These are phyloP conservation scores for Fusarium virguliforme DNA, from an alignment of 2,329 filamentous ascomycete species.

Conservation along the genomic window DNA sequence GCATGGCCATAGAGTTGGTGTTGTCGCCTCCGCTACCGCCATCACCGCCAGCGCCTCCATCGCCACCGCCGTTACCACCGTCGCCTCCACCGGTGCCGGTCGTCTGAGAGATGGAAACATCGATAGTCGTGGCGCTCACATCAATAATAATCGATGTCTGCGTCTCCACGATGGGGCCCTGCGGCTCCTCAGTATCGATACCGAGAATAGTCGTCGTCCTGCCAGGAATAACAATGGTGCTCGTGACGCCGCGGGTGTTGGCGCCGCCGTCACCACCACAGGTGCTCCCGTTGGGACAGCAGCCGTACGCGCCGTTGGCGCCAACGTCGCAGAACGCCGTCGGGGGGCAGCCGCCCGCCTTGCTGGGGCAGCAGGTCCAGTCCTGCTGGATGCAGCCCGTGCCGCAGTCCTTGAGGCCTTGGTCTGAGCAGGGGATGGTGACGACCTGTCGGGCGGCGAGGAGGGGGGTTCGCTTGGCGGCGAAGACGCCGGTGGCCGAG, in stretches of 20 bases:
- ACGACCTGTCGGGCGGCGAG: slow-evolving; percentile 45
- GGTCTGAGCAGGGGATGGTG: slow-evolving; percentile 45
- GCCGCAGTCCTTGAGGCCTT: slow-evolving; percentile 51
- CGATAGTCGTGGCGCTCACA: background rate
- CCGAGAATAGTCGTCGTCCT: slow-evolving; percentile 31
- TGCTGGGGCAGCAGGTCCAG: slow-evolving; percentile 54
- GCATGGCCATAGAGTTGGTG: too few species aligned
- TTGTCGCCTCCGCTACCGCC: background rate
- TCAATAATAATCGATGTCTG: slow-evolving; percentile 2
- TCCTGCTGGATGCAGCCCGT: slow-evolving; percentile 49
- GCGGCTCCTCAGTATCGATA: slow-evolving; percentile 9
- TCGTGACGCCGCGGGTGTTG: slow-evolving; percentile 33
- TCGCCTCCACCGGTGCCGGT: background rate
- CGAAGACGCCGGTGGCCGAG: slow-evolving; percentile 41
- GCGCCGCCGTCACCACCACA: slow-evolving; percentile 52
- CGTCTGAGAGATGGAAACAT: background rate
- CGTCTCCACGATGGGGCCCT: slow-evolving; percentile 28
- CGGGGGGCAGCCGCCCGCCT: slow-evolving; percentile 50
- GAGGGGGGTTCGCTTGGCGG: slow-evolving; percentile 35
- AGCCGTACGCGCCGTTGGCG: slow-evolving; percentile 50
- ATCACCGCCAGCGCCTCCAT: background rate
- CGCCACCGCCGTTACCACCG: background rate
- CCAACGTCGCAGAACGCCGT: slow-evolving; percentile 48
- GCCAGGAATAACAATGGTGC: slow-evolving; percentile 32
- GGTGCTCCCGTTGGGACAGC: slow-evolving; percentile 51